Evolutionary conservation across 768 basidiomycete species (phyloP).

Genomic region (Galerina marginata): DNA sequence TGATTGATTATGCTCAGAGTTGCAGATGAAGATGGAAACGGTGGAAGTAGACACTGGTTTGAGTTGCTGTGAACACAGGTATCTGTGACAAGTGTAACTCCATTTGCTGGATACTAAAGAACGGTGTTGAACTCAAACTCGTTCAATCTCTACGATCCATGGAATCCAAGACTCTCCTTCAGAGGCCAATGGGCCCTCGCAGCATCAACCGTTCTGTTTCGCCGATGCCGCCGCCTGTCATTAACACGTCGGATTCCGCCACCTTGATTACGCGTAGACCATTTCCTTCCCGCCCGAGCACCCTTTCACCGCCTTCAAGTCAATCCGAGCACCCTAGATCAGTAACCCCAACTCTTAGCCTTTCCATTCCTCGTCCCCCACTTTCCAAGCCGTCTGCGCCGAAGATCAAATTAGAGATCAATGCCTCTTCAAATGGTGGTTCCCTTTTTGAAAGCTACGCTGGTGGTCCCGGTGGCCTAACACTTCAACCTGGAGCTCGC

Average conservation of each 20-base stretch:
- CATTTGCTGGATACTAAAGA: conserved; percentile 16
- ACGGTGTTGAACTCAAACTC: neutral
- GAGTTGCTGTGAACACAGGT: conserved; percentile 19
- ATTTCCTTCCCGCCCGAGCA: conserved; percentile 28
- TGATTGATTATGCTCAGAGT: no score
- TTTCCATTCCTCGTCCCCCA: conserved; percentile 26
- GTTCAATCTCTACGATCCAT: conserved; percentile 17
- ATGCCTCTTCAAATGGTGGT: conserved; percentile 26
- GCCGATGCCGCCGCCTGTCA: conserved; percentile 20
- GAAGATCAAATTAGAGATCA: conserved; percentile 31
- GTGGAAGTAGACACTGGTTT: conserved; percentile 4
- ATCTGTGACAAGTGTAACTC: conserved; percentile 16
- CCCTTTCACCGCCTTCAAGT: conserved; percentile 28
- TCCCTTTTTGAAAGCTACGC: conserved; percentile 46
- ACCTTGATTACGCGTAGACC: conserved; percentile 32
- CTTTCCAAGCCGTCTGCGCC: conserved; percentile 22
- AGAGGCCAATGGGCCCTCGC: conserved; percentile 44
- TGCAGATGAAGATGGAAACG: neutral
- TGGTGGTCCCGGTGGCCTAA: conserved; percentile 42
- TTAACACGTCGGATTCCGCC: conserved; percentile 26
- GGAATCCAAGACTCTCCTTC: conserved; percentile 36
- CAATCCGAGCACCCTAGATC: conserved; percentile 34
- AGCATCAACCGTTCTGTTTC: conserved; percentile 26
- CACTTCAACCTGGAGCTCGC: conserved; percentile 28
- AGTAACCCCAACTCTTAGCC: conserved; percentile 31